Conservation (phyloP, 768 basidiomycete genomes). For the Leucocoprinus sp. region DNA sequence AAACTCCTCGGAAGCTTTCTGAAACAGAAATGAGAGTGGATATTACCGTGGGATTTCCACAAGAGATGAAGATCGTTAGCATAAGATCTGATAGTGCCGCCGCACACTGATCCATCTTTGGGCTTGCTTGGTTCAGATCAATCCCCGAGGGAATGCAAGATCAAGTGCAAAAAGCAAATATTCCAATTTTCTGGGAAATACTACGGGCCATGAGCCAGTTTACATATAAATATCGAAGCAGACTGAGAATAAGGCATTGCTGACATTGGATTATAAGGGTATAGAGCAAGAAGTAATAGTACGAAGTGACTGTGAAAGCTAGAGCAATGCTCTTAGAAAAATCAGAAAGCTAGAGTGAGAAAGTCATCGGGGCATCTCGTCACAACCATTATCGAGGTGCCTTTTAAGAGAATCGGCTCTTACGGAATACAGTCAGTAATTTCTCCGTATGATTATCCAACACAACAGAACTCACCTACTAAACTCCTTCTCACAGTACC, state of each 20-base stretch:
- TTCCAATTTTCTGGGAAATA: constrained; percentile 5
- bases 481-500: constrained; percentile 69
- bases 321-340: constrained; percentile 5
- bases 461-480: constrained; percentile 40
- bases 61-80: too few species aligned
- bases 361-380: constrained; percentile 41
- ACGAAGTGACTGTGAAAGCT: constrained; percentile 8
- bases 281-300: constrained; percentile 11
- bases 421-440: constrained; percentile 12
- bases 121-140: constrained; percentile 20
- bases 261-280: constrained; percentile 9
- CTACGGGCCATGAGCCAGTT: not conserved
- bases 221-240: not conserved
- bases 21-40: too few species aligned
- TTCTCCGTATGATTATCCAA: constrained; percentile 10
- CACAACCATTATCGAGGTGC: constrained; percentile 76
- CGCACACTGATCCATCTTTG: constrained; percentile 18
- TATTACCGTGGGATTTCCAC: too few species aligned
- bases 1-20: too few species aligned
- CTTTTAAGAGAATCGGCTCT: constrained; percentile 70
- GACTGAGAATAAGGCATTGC: constrained; percentile 1
- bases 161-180: not conserved
- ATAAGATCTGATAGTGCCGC: too few species aligned
- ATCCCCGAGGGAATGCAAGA: constrained; percentile 8
- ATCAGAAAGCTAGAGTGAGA: constrained; percentile 13